A percentile compares a stretch with the other conserved stretches of the same genome.
Evolutionary conservation across 306 rosid genomes (phyloP).

Genomic region (Cucumis melo): DNA sequence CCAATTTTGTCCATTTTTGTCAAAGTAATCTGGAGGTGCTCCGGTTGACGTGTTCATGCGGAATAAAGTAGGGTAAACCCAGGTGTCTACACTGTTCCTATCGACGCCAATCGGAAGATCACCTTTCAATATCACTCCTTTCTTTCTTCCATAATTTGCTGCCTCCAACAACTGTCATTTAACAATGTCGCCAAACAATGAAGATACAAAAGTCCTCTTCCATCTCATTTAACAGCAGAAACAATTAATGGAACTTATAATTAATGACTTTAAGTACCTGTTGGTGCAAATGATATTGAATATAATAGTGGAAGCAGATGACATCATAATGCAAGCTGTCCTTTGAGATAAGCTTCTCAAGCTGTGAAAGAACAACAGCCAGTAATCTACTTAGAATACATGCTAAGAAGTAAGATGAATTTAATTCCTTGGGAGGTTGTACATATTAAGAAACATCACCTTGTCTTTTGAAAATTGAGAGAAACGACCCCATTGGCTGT

Average conservation of each 20-base stretch:
- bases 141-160: constrained; percentile 72
- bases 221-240: constrained; percentile 5
- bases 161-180: constrained; percentile 67
- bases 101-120: constrained; percentile 97
- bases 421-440: not conserved
- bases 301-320: constrained; percentile 81
- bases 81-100: constrained; percentile 91
- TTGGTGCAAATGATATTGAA: constrained; percentile 78
- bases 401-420: not conserved
- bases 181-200: not conserved
- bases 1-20: constrained; percentile 99
- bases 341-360: constrained; percentile 74
- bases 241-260: constrained; percentile 7
- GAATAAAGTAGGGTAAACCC: constrained; percentile 84
- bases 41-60: constrained; percentile 97
- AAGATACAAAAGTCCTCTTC: not conserved
- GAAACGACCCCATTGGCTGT: constrained; percentile 84
- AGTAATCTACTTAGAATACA: not conserved
- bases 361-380: constrained; percentile 32
- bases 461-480: constrained; percentile 56
- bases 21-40: constrained; percentile 98
- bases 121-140: constrained; percentile 86
- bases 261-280: constrained; percentile 43
- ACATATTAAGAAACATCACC: constrained; percentile 24
- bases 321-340: constrained; percentile 63